These are phyloP conservation scores for Heterobasidion irregulare DNA, from an alignment of 1,284 basidiomycete genomes.

Conservation along the genomic window DNA sequence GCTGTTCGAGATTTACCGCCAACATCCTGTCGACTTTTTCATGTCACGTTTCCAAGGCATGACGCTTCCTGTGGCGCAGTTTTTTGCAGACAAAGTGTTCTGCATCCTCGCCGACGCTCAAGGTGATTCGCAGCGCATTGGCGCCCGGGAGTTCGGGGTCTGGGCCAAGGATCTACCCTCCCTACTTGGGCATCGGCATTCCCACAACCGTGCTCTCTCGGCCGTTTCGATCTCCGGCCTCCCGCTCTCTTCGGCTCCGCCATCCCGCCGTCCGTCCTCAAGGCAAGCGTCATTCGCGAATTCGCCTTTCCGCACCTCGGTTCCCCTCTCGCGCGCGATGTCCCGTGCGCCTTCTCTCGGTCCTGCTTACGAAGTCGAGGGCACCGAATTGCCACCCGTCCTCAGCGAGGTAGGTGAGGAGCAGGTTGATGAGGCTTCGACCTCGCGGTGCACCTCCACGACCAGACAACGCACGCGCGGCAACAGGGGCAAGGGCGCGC, in stretches of 20 bases:
- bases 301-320: slow-evolving; percentile 34
- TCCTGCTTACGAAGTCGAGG: slow-evolving; percentile 40
- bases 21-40: slow-evolving; percentile 80
- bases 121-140: slow-evolving; percentile 54
- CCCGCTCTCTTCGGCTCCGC: slow-evolving; percentile 51
- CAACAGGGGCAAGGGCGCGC: slow-evolving; percentile 55
- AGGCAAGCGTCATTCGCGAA: slow-evolving; percentile 40
- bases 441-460: slow-evolving; percentile 52
- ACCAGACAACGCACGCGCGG: slow-evolving; percentile 76
- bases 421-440: slow-evolving; percentile 23
- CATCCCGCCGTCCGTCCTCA: slow-evolving; percentile 61
- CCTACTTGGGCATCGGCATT: slow-evolving; percentile 38
- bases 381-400: slow-evolving; percentile 22
- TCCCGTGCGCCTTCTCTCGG: slow-evolving; percentile 54
- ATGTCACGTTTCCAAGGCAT: slow-evolving; percentile 90
- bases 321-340: slow-evolving; percentile 42
- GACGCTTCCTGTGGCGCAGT: slow-evolving; percentile 80
- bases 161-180: slow-evolving; percentile 82
- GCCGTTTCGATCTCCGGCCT: slow-evolving; percentile 50
- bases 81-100: slow-evolving; percentile 82
- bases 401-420: slow-evolving; percentile 33
- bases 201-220: slow-evolving; percentile 21
- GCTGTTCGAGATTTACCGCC: slow-evolving; percentile 81
- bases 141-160: slow-evolving; percentile 77
- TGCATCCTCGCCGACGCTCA: slow-evolving; percentile 63